Conservation (phyloP, 495 filamentous ascomycete genomes). For the Lindgomyces ingoldianus region DNA sequence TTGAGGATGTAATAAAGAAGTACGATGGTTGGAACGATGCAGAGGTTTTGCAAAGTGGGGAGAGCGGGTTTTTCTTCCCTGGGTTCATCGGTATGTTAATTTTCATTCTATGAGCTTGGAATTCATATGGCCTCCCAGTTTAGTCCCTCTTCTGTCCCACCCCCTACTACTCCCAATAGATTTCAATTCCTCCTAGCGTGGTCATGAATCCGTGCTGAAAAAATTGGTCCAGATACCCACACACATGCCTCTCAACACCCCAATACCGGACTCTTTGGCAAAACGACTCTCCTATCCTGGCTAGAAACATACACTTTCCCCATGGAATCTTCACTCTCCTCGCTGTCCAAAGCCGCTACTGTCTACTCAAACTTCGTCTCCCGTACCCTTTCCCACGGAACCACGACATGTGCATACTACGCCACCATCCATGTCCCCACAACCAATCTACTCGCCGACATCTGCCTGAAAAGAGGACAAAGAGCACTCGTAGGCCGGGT, state of each 20-base stretch:
- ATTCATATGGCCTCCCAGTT: too few relatives aligned
- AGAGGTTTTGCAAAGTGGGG: conserved; percentile 41
- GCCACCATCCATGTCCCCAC: conserved; percentile 78
- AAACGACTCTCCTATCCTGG: conserved; percentile 86
- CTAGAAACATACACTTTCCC: conserved; percentile 95
- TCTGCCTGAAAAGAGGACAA: conserved; percentile 75
- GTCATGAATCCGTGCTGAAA: too few relatives aligned
- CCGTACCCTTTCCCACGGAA: conserved; percentile 83
- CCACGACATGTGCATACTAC: conserved; percentile 88
- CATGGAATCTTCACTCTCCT: conserved; percentile 70
- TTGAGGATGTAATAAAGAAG: conserved; percentile 46
- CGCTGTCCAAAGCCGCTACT: conserved; percentile 52
- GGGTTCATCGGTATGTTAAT: conserved; percentile 75
- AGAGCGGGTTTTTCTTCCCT: conserved; percentile 78
- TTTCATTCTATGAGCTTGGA: too few relatives aligned
- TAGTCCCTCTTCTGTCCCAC: too few relatives aligned
- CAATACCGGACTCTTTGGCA: conserved; percentile 88
- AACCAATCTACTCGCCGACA: conserved; percentile 84
- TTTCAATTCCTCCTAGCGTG: too few relatives aligned
- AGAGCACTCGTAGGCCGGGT: conserved; percentile 87
- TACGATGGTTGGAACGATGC: conserved; percentile 52
- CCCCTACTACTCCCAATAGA: too few relatives aligned
- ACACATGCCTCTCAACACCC: conserved; percentile 94
- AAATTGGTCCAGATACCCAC: conserved; percentile 71
- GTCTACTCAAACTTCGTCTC: conserved; percentile 75